Base-by-base conservation (phyloP, 2,329 filamentous ascomycete species). In the Thielaviopsis musarum region DNA sequence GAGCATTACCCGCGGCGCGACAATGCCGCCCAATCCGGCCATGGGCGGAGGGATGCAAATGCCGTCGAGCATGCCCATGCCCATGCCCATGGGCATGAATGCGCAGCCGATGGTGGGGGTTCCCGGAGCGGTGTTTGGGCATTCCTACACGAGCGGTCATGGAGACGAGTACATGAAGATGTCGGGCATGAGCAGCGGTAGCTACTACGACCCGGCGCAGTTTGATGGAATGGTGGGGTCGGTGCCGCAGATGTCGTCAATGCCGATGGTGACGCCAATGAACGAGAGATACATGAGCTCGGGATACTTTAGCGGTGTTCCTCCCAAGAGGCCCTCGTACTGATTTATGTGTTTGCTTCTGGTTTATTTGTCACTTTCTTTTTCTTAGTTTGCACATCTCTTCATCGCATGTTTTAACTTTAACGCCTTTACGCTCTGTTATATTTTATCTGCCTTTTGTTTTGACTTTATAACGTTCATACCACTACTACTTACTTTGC, bases 1-100 rank as follows among this genome's bases (percentile, higher is more conserved):
- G 26, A 61, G 60, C 38, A 59, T 61, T 6, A 59, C 60, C 7
- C 56, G 60, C 19, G 34, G 54, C n/a, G 28, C 56, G 12, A 38
- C 57, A 7, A 59, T 58, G 22, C 59, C 59, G 52, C 17, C 57
- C 3, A 49, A 49, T 21, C 48, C 48, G 19, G 21, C 22, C 22
- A 21, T 56, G 21, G 48, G 41, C 41, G 19, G n/a, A 10, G 51
- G 54, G 6, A 52, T 59, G 15, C 21, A 53, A 15, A 59, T 58
- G 30, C 59, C 56, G 41, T 3, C 52, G 3, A 49, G 45, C 38
- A 54, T 54, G 19, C 15, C 30, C n/a, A 21, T 56, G 21, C 48
- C 26, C 41, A 54, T 54, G 45, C 45, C 45, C 3, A 49, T 49
- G 45, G n/a, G n/a, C 1, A 21, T 49, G 45, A 45, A 45, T n/a